Base-by-base conservation (phyloP, 257 asterid species). In the Solanum chmielewskii region DNA sequence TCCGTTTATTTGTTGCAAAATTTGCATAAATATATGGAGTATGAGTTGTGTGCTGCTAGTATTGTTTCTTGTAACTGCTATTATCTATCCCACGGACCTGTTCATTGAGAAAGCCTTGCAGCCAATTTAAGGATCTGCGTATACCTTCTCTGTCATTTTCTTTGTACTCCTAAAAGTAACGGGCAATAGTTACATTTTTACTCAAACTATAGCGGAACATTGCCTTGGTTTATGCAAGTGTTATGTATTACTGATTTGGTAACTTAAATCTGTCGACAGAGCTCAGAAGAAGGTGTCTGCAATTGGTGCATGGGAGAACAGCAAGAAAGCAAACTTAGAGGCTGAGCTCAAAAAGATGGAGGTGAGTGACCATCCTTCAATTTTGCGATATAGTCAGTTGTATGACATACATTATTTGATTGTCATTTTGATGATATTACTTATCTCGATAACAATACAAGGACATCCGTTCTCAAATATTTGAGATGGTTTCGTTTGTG, bases 241-340 rank as follows among this genome's bases (percentile, higher is more conserved):
- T 85, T 44, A 18, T 68, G 83, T 12, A 18, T 27, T 47, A 23
- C 49, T 69, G 44, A 62, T 13, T 68, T 68, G 42, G 44, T 76
- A 85, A 87, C 86, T 27, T 87, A 80, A 86, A 82, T 31, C 71
- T 80, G 49, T 80, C 47, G 78, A 73, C 96, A 96, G 99, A 87
- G 95, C 98, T 78, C 97, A 97, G 84, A 97, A 94, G 89, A 95
- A 93, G 76, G 27, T 90, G 18, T 94, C 99, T 64, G 82, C 94
- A 49, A 86, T 94, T 75, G 92, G 78, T 13, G 94, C 98, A 76
- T 97, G 99, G 99, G 99, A 97, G 88, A 97, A 97, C 93, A 92
- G 95, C 93, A 93, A 94, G 97, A 97, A 95, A 90, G 99, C 99
- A 2, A 86, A 71, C 83, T 87, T 97, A 59, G 98, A 97, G 84